Evolutionary conservation across 2,329 filamentous ascomycete genomes (phyloP).

Genomic region (Fusarium devonianum): DNA sequence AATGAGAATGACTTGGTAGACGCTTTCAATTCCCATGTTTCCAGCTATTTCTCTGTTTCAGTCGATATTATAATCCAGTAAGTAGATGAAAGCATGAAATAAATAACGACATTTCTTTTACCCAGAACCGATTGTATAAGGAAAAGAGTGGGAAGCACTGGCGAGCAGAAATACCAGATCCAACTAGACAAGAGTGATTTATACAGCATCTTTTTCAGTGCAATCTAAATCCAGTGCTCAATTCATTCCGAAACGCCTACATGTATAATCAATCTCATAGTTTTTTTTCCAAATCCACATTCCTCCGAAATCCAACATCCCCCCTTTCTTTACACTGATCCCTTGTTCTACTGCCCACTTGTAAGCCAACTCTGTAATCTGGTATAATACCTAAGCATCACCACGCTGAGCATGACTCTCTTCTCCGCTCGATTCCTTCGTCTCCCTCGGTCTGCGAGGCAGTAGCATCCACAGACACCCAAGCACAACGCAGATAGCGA

Average conservation of each 20-base stretch:
- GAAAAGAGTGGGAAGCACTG: neutral
- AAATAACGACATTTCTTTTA: neutral
- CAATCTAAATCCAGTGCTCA: neutral
- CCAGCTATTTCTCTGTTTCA: too few species aligned
- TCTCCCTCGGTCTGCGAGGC: neutral
- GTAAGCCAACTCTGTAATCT: neutral
- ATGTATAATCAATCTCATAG: neutral
- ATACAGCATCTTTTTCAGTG: neutral
- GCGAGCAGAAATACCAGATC: neutral
- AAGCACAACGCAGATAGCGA: conserved; percentile 57
- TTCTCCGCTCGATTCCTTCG: neutral
- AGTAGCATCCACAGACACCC: neutral
- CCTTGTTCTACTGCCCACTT: neutral
- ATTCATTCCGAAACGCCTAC: neutral
- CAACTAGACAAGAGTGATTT: neutral
- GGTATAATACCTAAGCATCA: neutral
- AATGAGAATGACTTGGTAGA: neutral
- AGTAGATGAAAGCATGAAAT: neutral
- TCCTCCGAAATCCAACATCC: neutral
- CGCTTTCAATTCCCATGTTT: neutral
- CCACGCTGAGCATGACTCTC: neutral
- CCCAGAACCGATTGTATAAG: neutral
- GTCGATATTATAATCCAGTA: neutral
- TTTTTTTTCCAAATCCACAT: neutral
- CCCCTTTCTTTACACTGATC: neutral